Evolutionary conservation across 164 flowering plant genomes (phyloP).

Genomic region (Taxillus chinensis): DNA sequence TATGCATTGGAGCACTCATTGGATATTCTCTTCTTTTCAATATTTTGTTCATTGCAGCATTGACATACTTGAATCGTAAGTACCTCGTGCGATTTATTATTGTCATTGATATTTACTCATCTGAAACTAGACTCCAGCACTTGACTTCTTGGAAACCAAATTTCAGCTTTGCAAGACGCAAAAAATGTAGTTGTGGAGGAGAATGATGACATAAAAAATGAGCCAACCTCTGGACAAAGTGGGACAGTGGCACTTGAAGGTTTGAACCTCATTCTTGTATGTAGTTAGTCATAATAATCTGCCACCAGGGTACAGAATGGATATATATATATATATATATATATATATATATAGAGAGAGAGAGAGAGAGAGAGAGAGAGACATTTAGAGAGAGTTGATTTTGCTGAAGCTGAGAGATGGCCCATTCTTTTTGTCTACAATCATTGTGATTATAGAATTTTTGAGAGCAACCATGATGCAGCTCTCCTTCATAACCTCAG

Average conservation of each 20-base stretch:
- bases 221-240: background rate
- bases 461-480: too few relatives aligned
- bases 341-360: too few relatives aligned
- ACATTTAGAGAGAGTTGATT: too few relatives aligned
- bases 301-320: too few relatives aligned
- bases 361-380: too few relatives aligned
- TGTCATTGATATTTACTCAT: background rate
- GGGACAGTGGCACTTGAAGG: background rate
- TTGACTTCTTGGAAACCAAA: background rate
- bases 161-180: conserved; percentile 29
- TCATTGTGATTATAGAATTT: too few relatives aligned
- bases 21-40: conserved; percentile 50
- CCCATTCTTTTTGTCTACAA: too few relatives aligned
- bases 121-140: background rate
- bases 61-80: conserved; percentile 45
- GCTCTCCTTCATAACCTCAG: too few relatives aligned
- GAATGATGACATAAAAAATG: conserved; percentile 13
- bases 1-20: conserved; percentile 38
- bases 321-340: too few relatives aligned
- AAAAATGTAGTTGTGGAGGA: conserved; percentile 19
- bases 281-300: too few relatives aligned
- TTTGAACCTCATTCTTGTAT: too few relatives aligned
- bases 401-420: too few relatives aligned
- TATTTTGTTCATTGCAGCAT: conserved; percentile 35
- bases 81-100: conserved; percentile 1